A percentile compares a stretch with the other conserved stretches of the same genome.
Conservation (phyloP, 2,329 filamentous ascomycete genomes). For the Botrytis byssoidea region DNA sequence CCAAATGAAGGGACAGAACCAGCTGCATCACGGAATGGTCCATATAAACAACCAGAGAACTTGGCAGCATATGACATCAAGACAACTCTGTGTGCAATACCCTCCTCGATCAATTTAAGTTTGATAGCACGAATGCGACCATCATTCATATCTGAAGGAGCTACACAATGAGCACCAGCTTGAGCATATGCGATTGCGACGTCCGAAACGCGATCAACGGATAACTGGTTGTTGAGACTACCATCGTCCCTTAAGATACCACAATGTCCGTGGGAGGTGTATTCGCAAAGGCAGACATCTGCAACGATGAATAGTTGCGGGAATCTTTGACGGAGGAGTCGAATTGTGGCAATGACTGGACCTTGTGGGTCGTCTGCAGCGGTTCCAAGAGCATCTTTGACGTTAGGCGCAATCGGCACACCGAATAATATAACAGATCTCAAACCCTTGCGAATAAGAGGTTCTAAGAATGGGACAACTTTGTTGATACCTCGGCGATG, state of each 20-base stretch:
- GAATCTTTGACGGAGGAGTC: slow-evolving; percentile 78
- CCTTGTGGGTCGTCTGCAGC: slow-evolving; percentile 90
- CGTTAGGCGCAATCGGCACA: slow-evolving; percentile 75
- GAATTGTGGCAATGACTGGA: slow-evolving; percentile 85
- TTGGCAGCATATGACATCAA: slow-evolving; percentile 99
- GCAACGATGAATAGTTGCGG: slow-evolving; percentile 87
- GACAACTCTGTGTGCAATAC: slow-evolving; percentile 84
- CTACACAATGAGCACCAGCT: slow-evolving; percentile 93
- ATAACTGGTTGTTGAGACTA: slow-evolving; percentile 86
- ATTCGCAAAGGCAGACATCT: slow-evolving; percentile 97
- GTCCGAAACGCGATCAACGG: slow-evolving; percentile 91
- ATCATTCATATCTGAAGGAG: slow-evolving; percentile 98
- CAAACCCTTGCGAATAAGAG: slow-evolving; percentile 85
- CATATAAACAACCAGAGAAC: slow-evolving; percentile 94
- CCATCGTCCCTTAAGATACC: slow-evolving; percentile 93
- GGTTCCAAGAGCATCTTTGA: slow-evolving; percentile 89
- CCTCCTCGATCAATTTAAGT: slow-evolving; percentile 92
- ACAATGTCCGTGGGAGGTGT: slow-evolving; percentile 96
- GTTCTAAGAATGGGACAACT: slow-evolving; percentile 78
- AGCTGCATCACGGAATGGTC: slow-evolving; percentile 94
- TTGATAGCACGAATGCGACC: slow-evolving; percentile 97
- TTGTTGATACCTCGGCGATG: slow-evolving; percentile 85
- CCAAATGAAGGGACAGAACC: slow-evolving; percentile 89
- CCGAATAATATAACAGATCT: slow-evolving; percentile 94
- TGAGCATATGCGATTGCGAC: slow-evolving; percentile 98